These are phyloP conservation scores for Pterothamnion heteromorphum DNA, from an alignment of 31 red algal species.

Conservation along the genomic window DNA sequence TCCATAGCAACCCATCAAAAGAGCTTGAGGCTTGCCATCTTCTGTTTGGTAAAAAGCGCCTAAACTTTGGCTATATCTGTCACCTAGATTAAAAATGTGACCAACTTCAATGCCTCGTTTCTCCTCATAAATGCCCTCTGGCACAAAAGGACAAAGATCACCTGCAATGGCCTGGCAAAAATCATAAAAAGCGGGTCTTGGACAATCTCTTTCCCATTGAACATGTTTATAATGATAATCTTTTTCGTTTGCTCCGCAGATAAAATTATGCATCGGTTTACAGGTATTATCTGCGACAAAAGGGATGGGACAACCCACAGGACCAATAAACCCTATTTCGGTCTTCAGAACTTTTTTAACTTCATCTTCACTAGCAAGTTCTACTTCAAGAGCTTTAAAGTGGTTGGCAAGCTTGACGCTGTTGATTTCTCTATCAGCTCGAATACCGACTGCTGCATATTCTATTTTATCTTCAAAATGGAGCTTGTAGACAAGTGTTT, in stretches of 20 bases:
- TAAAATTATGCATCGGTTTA: not conserved
- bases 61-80: not conserved
- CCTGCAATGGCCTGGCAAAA: not conserved
- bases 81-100: constrained; percentile 40
- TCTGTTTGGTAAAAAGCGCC: not conserved
- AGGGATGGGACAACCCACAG: not conserved
- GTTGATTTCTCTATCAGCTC: constrained; percentile 32
- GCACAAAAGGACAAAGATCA: constrained; percentile 1
- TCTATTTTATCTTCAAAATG: not conserved
- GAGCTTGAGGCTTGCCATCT: not conserved
- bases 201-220: not conserved
- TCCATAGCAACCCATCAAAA: constrained; percentile 37
- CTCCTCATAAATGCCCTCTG: not conserved
- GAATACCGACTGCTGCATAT: not conserved
- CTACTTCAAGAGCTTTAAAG: not conserved
- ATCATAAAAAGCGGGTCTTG: not conserved
- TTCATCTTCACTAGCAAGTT: constrained; percentile 17
- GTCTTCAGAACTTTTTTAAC: not conserved
- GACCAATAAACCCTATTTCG: not conserved
- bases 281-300: constrained; percentile 5
- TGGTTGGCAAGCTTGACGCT: not conserved
- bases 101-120: constrained; percentile 32
- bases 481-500: not conserved
- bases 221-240: constrained; percentile 31
- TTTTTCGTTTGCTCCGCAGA: constrained; percentile 32